Conservation (phyloP, 164 flowering plant genomes). For the Magnolia changhungtana region DNA sequence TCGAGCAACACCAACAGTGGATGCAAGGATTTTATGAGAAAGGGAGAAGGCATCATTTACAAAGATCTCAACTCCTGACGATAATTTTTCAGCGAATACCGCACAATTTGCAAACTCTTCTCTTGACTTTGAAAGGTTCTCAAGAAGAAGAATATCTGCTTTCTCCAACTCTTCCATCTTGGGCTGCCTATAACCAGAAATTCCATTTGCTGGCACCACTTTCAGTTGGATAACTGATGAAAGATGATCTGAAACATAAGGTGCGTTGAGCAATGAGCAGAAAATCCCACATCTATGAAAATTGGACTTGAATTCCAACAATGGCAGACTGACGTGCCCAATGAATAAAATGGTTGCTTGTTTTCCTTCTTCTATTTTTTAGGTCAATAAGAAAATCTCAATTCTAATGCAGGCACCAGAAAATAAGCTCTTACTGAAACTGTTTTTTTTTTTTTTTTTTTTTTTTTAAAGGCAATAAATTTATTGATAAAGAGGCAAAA, state of each 20-base stretch:
- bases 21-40: slow-evolving; percentile 82
- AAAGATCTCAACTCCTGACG: slow-evolving; percentile 74
- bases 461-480: too few relatives aligned
- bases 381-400: too few relatives aligned
- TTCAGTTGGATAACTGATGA: slow-evolving; percentile 52
- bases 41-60: slow-evolving; percentile 78
- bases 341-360: neutral
- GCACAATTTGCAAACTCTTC: slow-evolving; percentile 65
- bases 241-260: slow-evolving; percentile 52
- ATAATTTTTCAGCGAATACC: slow-evolving; percentile 47
- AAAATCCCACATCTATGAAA: slow-evolving; percentile 4
- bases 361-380: neutral
- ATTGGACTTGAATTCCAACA: neutral
- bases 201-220: slow-evolving; percentile 42
- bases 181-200: slow-evolving; percentile 21
- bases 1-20: slow-evolving; percentile 74
- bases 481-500: too few relatives aligned
- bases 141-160: slow-evolving; percentile 51
- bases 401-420: too few relatives aligned
- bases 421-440: too few relatives aligned
- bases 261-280: slow-evolving; percentile 14
- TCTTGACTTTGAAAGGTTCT: slow-evolving; percentile 55
- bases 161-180: slow-evolving; percentile 23
- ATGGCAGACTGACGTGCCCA: neutral
- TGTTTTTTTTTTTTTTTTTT: too few relatives aligned